A percentile compares a stretch with the other conserved stretches of the same genome.
Conservation (phyloP, 2,329 filamentous ascomycete species). For the Coniosporium tulheliwenetii region DNA sequence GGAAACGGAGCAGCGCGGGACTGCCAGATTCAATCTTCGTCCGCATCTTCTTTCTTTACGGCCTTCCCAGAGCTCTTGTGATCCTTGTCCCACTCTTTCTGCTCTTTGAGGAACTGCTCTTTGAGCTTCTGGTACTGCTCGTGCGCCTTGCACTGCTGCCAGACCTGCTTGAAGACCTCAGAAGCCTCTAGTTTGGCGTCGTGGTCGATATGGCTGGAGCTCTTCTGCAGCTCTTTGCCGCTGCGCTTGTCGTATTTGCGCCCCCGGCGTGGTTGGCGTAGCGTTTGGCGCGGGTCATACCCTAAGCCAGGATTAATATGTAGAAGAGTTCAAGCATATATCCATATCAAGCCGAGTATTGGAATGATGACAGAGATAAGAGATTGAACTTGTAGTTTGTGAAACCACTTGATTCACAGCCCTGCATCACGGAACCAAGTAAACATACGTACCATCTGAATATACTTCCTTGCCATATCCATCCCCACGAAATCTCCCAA, state of each 20-base stretch:
- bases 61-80: conserved; percentile 3
- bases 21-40: too few species aligned
- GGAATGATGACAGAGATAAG: too few species aligned
- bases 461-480: conserved; percentile 48
- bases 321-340: too few species aligned
- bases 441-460: conserved; percentile 34
- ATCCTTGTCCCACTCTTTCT: conserved; percentile 25
- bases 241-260: conserved; percentile 33
- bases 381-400: too few species aligned
- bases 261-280: conserved; percentile 43
- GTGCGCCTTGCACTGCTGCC: conserved; percentile 29
- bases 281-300: conserved; percentile 44
- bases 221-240: conserved; percentile 25
- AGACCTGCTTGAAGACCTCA: conserved; percentile 31
- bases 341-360: too few species aligned
- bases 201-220: conserved; percentile 26
- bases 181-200: conserved; percentile 36
- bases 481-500: conserved; percentile 44
- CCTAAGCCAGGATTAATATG: conserved; percentile 6
- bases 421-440: conserved; percentile 7
- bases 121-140: conserved; percentile 30
- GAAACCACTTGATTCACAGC: too few species aligned
- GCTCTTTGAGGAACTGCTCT: conserved; percentile 30
- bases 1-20: too few species aligned
- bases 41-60: not conserved